These are phyloP conservation scores for Aspergillus tubingensis DNA, from an alignment of 2,329 filamentous ascomycete genomes.

Conservation along the genomic window DNA sequence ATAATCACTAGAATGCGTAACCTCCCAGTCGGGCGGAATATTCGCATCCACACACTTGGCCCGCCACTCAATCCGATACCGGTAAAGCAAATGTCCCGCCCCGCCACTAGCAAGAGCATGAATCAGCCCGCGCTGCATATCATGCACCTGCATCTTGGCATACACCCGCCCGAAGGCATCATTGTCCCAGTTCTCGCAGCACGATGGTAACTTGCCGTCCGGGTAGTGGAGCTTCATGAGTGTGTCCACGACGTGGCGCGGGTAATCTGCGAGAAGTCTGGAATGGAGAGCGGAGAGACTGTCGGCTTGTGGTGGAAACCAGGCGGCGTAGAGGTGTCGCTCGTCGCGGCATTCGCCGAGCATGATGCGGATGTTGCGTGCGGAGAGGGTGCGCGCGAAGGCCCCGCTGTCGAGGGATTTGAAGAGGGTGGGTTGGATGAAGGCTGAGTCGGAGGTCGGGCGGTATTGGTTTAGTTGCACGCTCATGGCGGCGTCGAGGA, in stretches of 20 bases:
- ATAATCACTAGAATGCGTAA: slow-evolving; percentile 57
- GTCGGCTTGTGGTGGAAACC: slow-evolving; percentile 49
- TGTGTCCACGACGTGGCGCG: slow-evolving; percentile 44
- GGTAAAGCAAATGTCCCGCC: slow-evolving; percentile 49
- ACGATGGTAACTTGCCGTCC: slow-evolving; percentile 38
- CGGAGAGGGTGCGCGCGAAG: slow-evolving; percentile 49
- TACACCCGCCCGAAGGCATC: slow-evolving; percentile 58
- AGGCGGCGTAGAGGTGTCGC: slow-evolving; percentile 54
- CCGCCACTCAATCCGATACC: slow-evolving; percentile 59
- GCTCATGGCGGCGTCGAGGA: slow-evolving; percentile 46
- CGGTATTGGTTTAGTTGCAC: slow-evolving; percentile 58
- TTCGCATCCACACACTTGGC: slow-evolving; percentile 48
- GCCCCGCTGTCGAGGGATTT: slow-evolving; percentile 50
- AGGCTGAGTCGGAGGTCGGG: slow-evolving; percentile 52
- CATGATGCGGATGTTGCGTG: slow-evolving; percentile 51
- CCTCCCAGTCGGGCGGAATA: slow-evolving; percentile 52
- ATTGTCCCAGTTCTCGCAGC: slow-evolving; percentile 47
- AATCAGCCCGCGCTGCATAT: slow-evolving; percentile 55
- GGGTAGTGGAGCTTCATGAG: slow-evolving; percentile 51
- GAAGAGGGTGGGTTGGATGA: slow-evolving; percentile 50
- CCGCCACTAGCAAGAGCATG: slow-evolving; percentile 47
- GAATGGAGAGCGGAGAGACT: slow-evolving; percentile 45
- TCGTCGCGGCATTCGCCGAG: slow-evolving; percentile 59
- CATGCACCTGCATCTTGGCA: slow-evolving; percentile 59
- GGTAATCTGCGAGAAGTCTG: slow-evolving; percentile 57